Conservation (phyloP, 2,329 filamentous ascomycete genomes). For the Celoporthe dispersa region DNA sequence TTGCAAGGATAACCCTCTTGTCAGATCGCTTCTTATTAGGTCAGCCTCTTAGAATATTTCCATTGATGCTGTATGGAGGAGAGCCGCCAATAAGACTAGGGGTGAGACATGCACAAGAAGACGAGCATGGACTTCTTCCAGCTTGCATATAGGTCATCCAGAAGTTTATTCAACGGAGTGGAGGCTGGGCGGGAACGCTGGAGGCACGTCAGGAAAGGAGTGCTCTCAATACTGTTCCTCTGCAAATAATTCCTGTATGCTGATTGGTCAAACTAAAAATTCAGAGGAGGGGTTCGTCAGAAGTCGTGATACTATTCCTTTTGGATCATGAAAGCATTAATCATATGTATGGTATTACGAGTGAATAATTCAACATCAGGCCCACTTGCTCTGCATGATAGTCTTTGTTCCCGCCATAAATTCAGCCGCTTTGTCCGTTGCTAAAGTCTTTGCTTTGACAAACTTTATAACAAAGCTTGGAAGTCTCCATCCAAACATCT, state of each 20-base stretch:
- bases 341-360: background rate
- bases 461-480: conserved; percentile 33
- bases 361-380: background rate
- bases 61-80: background rate
- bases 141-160: too few species aligned
- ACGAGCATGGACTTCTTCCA: background rate
- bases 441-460: conserved; percentile 34
- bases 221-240: too few species aligned
- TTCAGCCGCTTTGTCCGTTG: conserved; percentile 32
- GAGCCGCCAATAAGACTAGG: background rate
- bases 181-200: too few species aligned
- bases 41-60: background rate
- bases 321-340: background rate
- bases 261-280: too few species aligned
- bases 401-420: conserved; percentile 31
- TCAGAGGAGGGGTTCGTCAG: too few species aligned
- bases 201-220: too few species aligned
- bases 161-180: background rate
- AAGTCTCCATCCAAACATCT: conserved; percentile 34
- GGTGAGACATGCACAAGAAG: background rate
- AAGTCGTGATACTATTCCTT: background rate
- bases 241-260: too few species aligned
- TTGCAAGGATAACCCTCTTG: background rate
- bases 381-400: conserved; percentile 29
- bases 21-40: background rate